phyloP scores from a whole-genome alignment of 345 rosid species.

The Acer yangbiense region DNA sequence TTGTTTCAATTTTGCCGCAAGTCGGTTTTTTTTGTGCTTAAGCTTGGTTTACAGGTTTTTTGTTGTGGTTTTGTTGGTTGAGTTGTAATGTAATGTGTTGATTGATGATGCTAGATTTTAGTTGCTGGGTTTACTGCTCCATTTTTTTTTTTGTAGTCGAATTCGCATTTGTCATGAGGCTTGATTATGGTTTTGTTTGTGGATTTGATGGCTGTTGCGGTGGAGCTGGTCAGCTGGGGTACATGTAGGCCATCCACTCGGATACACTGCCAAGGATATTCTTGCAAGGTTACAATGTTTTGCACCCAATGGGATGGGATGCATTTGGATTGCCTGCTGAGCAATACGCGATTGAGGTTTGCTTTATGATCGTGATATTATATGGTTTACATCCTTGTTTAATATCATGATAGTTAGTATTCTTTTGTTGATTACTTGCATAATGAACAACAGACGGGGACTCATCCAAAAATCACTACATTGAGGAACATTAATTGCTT shows the following conservation, averaged over 20 bases:
- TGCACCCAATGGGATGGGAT: conserved; percentile 99
- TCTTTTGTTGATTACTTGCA: conserved; percentile 15
- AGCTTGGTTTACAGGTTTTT: background rate
- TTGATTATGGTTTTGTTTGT: background rate
- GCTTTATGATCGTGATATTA: background rate
- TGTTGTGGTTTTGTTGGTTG: background rate
- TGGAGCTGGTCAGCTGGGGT: conserved; percentile 71
- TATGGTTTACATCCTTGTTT: background rate
- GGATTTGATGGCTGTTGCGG: conserved; percentile 39
- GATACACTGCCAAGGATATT: conserved; percentile 95
- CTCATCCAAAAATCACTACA: conserved; percentile 88
- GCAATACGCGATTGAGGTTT: conserved; percentile 93
- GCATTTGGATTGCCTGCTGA: conserved; percentile 98
- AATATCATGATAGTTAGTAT: background rate
- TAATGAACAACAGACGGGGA: conserved; percentile 68
- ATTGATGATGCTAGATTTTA: background rate
- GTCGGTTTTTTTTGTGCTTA: background rate
- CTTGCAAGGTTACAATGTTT: conserved; percentile 94
- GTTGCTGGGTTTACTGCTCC: too few relatives aligned
- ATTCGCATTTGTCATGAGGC: background rate
- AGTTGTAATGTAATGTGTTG: background rate
- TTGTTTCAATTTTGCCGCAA: background rate
- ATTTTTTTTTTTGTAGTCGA: background rate
- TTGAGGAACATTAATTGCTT: conserved; percentile 73
- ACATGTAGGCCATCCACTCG: conserved; percentile 96